These are phyloP conservation scores for Tremellales sp. DNA, from an alignment of 1,284 basidiomycete species.

Conservation along the genomic window DNA sequence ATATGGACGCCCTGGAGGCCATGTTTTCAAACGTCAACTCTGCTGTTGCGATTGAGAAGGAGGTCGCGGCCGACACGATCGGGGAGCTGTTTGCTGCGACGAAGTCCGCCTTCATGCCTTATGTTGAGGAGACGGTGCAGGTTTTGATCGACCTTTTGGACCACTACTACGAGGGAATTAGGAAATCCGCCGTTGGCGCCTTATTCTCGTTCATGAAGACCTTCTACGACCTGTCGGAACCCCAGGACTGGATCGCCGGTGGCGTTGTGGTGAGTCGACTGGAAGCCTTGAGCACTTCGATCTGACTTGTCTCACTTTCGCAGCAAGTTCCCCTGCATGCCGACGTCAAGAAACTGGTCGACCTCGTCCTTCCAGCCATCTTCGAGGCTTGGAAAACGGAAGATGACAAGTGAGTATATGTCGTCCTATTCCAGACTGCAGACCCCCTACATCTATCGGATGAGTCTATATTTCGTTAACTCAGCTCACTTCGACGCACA, in stretches of 20 bases:
- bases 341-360: conserved; percentile 77
- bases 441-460: not conserved
- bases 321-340: conserved; percentile 58
- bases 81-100: conserved; percentile 86
- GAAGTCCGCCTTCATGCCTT: conserved; percentile 82
- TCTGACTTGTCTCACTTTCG: not conserved
- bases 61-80: conserved; percentile 96
- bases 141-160: conserved; percentile 78
- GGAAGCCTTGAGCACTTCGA: not conserved
- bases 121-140: conserved; percentile 62
- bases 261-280: conserved; percentile 55
- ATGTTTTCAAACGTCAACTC: conserved; percentile 71
- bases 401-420: conserved; percentile 86
- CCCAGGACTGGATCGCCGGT: conserved; percentile 78
- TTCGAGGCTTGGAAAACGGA: conserved; percentile 90
- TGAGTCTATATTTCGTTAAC: conserved; percentile 49
- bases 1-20: conserved; percentile 73
- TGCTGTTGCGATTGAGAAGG: conserved; percentile 97
- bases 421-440: conserved; percentile 10
- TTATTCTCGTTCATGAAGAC: conserved; percentile 87
- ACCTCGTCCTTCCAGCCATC: conserved; percentile 69
- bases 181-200: conserved; percentile 87
- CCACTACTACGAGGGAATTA: conserved; percentile 97
- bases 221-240: conserved; percentile 84
- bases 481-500: conserved; percentile 82